A percentile compares a stretch with the other conserved stretches of the same genome.
These are phyloP conservation scores for Aquilaria agallochum DNA, from an alignment of 441 rosid species.

Conservation along the genomic window DNA sequence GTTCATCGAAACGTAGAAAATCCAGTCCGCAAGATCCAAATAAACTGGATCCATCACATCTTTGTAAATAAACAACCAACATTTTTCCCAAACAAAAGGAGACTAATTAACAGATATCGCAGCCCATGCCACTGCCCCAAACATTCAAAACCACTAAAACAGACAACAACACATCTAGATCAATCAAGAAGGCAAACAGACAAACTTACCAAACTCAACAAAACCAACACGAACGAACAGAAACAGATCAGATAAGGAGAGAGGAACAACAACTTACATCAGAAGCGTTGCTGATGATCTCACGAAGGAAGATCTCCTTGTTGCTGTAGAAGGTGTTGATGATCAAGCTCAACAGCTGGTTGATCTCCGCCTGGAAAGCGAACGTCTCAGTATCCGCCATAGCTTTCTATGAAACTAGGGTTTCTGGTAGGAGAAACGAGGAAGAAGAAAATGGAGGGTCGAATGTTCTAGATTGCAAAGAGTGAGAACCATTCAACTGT, in stretches of 20 bases:
- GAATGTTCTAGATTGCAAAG: slow-evolving; percentile 8
- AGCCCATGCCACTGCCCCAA: no score
- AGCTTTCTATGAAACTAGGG: background rate
- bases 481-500: background rate
- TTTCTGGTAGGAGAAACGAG: no score
- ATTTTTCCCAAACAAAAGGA: no score
- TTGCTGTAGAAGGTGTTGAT: slow-evolving; percentile 44
- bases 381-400: slow-evolving; percentile 40
- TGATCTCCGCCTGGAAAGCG: slow-evolving; percentile 45
- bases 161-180: no score
- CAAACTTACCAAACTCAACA: slow-evolving; percentile 1
- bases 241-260: background rate
- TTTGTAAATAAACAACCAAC: no score
- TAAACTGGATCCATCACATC: no score
- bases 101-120: no score
- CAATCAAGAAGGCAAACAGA: no score
- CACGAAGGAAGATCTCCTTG: slow-evolving; percentile 49
- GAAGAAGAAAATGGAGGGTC: no score
- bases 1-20: no score
- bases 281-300: slow-evolving; percentile 36
- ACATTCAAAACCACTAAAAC: no score
- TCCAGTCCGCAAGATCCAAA: no score
- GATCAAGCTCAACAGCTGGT: slow-evolving; percentile 35
- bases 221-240: background rate
- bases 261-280: slow-evolving; percentile 19